These are phyloP conservation scores for Alternaria solani DNA, from an alignment of 2,329 filamentous ascomycete genomes.

Conservation along the genomic window DNA sequence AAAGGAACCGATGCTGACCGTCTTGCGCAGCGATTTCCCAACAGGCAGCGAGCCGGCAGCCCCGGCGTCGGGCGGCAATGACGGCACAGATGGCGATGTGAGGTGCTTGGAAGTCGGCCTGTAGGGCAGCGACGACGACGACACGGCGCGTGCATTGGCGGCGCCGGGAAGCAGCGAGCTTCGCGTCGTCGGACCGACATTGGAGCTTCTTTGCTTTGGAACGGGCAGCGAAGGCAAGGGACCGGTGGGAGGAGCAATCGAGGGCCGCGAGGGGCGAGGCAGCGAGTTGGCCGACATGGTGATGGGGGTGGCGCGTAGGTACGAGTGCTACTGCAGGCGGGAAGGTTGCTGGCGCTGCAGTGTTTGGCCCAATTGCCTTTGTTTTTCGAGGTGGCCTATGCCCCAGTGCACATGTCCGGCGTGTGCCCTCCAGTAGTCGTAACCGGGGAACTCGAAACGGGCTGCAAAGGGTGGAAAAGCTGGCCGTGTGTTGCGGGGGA, in stretches of 20 bases:
- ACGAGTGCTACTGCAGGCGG: constrained; percentile 14
- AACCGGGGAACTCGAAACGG: constrained; percentile 4
- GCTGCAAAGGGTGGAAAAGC: neutral
- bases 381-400: constrained; percentile 26
- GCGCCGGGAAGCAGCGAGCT: constrained; percentile 42
- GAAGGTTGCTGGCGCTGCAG: constrained; percentile 16
- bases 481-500: constrained; percentile 1
- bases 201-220: constrained; percentile 72
- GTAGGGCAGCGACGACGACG: constrained; percentile 44
- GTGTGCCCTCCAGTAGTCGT: constrained; percentile 15
- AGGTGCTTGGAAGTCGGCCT: constrained; percentile 38
- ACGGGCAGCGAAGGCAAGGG: constrained; percentile 78
- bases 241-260: constrained; percentile 72
- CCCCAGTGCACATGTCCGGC: constrained; percentile 39
- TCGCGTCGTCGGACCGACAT: constrained; percentile 38
- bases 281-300: constrained; percentile 65
- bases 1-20: constrained; percentile 92
- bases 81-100: constrained; percentile 57
- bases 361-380: constrained; percentile 22
- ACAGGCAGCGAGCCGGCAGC: constrained; percentile 36
- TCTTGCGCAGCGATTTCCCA: constrained; percentile 79
- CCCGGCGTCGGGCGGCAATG: constrained; percentile 55
- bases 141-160: constrained; percentile 39
- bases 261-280: constrained; percentile 69
- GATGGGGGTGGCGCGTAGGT: constrained; percentile 15